phyloP scores from a whole-genome alignment of 345 rosid genomes.

The Eucalyptus marginata region DNA sequence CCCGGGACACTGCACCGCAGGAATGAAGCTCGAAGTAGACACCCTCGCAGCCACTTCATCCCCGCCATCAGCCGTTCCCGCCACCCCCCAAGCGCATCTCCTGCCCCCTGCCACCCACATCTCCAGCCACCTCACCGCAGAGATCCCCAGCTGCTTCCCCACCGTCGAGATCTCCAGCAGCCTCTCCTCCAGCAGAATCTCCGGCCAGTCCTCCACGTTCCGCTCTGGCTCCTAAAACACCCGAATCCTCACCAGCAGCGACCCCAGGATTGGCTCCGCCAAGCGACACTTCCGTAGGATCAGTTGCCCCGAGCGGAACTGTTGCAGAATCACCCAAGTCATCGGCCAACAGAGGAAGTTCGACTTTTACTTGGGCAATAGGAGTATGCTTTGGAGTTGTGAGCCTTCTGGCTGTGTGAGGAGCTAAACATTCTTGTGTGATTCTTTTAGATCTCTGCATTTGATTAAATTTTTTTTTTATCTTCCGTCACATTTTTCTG shows the following conservation, averaged over 20 bases:
- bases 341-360: neutral
- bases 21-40: slow-evolving; percentile 65
- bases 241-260: neutral
- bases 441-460: neutral
- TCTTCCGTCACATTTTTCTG: neutral
- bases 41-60: slow-evolving; percentile 20
- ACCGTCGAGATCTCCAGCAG: neutral
- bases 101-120: neutral
- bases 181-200: neutral
- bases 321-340: neutral
- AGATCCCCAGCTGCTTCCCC: neutral
- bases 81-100: slow-evolving; percentile 1
- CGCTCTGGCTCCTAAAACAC: neutral
- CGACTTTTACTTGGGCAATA: neutral
- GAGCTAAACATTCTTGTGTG: neutral
- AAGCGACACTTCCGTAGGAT: neutral
- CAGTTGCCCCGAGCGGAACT: neutral
- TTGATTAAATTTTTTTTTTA: neutral
- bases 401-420: neutral
- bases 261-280: neutral
- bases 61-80: slow-evolving; percentile 1
- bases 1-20: slow-evolving; percentile 53
- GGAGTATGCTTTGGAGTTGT: neutral
- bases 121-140: neutral
- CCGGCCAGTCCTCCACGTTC: neutral